Evolutionary conservation across 345 rosid genomes (phyloP).

Genomic region (Abelmoschus esculentus): DNA sequence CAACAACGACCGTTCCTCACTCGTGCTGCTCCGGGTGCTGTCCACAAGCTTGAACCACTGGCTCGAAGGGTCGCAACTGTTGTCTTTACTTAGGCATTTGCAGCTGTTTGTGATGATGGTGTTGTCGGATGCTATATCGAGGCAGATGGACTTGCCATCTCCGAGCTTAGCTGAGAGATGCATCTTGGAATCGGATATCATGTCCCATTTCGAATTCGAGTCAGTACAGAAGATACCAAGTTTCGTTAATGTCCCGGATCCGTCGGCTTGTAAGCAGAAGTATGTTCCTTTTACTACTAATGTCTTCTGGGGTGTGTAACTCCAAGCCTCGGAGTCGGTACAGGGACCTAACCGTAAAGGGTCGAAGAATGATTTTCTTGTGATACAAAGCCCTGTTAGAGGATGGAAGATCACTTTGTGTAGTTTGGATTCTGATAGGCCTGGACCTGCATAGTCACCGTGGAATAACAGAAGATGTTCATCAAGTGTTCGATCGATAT

Average conservation of each 20-base stretch:
- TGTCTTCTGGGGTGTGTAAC: constrained; percentile 40
- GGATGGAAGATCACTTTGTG: constrained; percentile 77
- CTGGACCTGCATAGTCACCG: constrained; percentile 55
- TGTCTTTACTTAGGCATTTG: constrained; percentile 49
- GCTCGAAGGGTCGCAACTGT: constrained; percentile 49
- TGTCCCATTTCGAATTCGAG: constrained; percentile 49
- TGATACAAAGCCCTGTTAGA: constrained; percentile 62
- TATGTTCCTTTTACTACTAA: constrained; percentile 40
- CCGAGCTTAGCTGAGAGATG: constrained; percentile 47
- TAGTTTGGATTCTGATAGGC: constrained; percentile 37
- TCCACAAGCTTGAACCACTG: constrained; percentile 74
- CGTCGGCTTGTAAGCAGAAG: constrained; percentile 58
- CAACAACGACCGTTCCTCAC: constrained; percentile 9
- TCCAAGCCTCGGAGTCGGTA: constrained; percentile 66
- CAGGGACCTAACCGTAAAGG: constrained; percentile 60
- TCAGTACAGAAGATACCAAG: constrained; percentile 43
- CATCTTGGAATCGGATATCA: constrained; percentile 70
- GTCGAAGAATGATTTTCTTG: constrained; percentile 33
- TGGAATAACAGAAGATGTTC: background rate
- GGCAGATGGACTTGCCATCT: constrained; percentile 49
- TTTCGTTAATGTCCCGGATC: constrained; percentile 28
- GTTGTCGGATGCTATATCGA: constrained; percentile 54
- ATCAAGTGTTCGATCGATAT: background rate
- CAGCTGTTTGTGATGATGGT: constrained; percentile 37
- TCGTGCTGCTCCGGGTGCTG: constrained; percentile 41